Evolutionary conservation across 257 asterid genomes (phyloP).

Genomic region (Solanum piurae): DNA sequence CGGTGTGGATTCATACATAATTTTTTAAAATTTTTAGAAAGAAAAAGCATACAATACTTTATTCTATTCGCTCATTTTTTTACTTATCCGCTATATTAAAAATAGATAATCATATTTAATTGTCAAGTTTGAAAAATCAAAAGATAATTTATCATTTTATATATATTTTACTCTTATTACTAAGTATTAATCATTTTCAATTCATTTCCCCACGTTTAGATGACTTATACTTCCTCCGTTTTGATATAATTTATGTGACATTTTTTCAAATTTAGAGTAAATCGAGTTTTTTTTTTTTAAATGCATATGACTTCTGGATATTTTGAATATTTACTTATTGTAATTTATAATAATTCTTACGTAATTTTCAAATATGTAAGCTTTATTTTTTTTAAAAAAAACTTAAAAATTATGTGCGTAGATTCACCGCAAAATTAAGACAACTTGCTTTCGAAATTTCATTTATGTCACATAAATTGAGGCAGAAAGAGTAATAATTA

Average conservation of each 20-base stretch:
- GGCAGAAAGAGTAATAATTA: too few species aligned
- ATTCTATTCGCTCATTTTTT: neutral
- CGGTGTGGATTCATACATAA: neutral
- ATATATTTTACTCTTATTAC: neutral
- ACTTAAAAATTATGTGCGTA: neutral
- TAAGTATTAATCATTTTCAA: neutral
- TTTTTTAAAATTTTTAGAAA: neutral
- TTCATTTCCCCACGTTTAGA: too few species aligned
- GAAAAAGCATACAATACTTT: neutral
- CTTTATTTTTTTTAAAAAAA: too few species aligned
- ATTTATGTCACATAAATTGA: fast-evolving
- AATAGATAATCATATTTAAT: too few species aligned
- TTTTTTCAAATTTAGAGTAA: neutral
- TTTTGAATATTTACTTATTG: too few species aligned
- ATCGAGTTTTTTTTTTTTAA: fast-evolving
- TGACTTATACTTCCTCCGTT: neutral
- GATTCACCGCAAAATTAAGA: neutral
- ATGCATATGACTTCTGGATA: too few species aligned
- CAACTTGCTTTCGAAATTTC: fast-evolving
- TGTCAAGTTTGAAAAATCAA: too few species aligned
- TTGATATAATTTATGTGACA: too few species aligned
- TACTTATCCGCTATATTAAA: too few species aligned
- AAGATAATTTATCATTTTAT: too few species aligned
- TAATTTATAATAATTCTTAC: fast-evolving
- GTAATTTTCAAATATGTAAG: neutral